These are phyloP conservation scores for Trichoderma atrobrunneum DNA, from an alignment of 2,329 filamentous ascomycete species.

Conservation along the genomic window DNA sequence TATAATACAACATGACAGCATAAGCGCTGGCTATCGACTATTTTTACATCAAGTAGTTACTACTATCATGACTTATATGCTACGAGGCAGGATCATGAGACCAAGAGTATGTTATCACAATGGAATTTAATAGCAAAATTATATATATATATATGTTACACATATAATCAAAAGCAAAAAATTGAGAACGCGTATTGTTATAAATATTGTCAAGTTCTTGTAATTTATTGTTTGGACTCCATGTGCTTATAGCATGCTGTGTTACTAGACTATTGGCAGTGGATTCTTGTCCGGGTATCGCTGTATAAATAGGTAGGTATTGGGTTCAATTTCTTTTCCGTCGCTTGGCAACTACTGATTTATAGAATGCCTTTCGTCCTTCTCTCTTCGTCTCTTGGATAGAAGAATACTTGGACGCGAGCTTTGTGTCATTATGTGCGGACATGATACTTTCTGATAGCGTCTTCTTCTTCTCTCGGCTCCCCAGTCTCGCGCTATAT, in stretches of 20 bases:
- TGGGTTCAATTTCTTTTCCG: constrained; percentile 26
- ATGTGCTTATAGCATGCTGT: background rate
- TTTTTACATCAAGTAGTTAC: background rate
- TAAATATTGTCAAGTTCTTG: background rate
- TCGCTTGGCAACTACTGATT: constrained; percentile 60
- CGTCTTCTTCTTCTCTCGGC: constrained; percentile 83
- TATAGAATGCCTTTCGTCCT: constrained; percentile 88
- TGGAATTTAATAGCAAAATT: background rate
- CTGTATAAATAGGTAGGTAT: background rate
- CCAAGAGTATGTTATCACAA: constrained; percentile 1
- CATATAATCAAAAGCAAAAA: background rate
- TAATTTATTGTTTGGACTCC: background rate
- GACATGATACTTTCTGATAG: constrained; percentile 78
- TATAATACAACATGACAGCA: background rate
- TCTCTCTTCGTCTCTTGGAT: constrained; percentile 80
- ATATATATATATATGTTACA: background rate
- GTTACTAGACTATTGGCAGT: background rate
- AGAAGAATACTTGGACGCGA: constrained; percentile 83
- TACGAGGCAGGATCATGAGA: constrained; percentile 4
- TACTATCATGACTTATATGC: constrained; percentile 4
- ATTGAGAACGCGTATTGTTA: background rate
- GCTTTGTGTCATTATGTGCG: constrained; percentile 55
- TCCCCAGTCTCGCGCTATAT: constrained; percentile 74
- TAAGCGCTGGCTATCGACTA: constrained; percentile 1
- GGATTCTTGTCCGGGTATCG: background rate